Evolutionary conservation across 371 early-diverging fungal genomes (phyloP).

Genomic region (Mucor saturninus): DNA sequence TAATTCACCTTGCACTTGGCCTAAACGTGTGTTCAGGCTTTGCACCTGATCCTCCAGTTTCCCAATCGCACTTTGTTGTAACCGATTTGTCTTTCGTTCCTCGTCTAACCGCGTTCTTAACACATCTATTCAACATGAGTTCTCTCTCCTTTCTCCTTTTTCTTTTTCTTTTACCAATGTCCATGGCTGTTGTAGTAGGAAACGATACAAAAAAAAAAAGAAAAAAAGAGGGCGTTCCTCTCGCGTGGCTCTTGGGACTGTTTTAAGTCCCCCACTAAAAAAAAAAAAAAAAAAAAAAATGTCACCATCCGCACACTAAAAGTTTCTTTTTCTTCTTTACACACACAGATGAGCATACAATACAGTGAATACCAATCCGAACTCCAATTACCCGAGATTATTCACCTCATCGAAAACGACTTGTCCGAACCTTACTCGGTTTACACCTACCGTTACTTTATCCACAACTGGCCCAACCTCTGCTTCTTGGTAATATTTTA

Average conservation of each 20-base stretch:
- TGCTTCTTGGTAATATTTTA: slow-evolving; percentile 70
- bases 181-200: too few relatives aligned
- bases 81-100: neutral
- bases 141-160: neutral
- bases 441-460: slow-evolving; percentile 97
- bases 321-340: neutral
- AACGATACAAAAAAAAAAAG: too few relatives aligned
- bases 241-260: neutral
- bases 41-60: neutral
- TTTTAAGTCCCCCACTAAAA: neutral
- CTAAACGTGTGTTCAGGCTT: neutral
- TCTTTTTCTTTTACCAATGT: neutral
- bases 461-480: slow-evolving; percentile 87
- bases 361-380: slow-evolving; percentile 71
- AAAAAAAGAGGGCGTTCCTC: neutral
- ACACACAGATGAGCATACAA: slow-evolving; percentile 26
- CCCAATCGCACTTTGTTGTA: neutral
- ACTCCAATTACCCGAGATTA: slow-evolving; percentile 73
- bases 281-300: neutral
- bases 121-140: neutral
- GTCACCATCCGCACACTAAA: neutral
- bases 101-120: neutral
- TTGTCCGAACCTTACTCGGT: slow-evolving; percentile 96
- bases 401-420: slow-evolving; percentile 84
- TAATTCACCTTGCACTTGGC: too few relatives aligned